Base-by-base conservation (phyloP, 106 monocot genomes). In the Vanilla planifolia region DNA sequence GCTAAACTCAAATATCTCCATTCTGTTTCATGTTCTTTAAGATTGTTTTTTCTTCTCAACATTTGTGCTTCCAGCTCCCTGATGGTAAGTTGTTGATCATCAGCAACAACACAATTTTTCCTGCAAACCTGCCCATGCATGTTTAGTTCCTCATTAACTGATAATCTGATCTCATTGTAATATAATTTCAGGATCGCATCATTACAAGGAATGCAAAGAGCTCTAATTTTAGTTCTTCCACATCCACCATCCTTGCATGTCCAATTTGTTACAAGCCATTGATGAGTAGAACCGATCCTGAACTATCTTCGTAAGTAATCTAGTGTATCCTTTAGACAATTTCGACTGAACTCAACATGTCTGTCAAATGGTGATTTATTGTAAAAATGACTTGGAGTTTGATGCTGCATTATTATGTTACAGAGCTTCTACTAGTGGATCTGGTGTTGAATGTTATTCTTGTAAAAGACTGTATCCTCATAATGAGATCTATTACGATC, bases 391-490 rank as follows among this genome's bases (percentile, higher is more conserved):
- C 15, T 28, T 10, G 39, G 48, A 20, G 2, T 20, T 10, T 10
- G 35, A 40, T 30, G 33, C 2, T 43, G 10, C 19, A 20, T 45
- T 15, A 24, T 59, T 43, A 65, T 73, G 0, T 70, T 22, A 13
- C 70, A 79, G 74, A 32, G 20, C 29, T 20, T 25, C 55, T 27
- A 48, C 33, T 32, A 27, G 13, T 47, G 64, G 44, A 7, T 39
- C 62, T 27, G 20, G 19, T 24, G 39, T 85, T 15, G 71, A 79
- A 45, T 93, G 93, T 40, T 40, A 37, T 41, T 69, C 62, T 40
- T 93, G 93, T 72, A 84, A 79, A 71, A 93, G 85, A 46, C 53
- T 36, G 16, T 93, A 85, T 66, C 21, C 13, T 29, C 61, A 63
- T 16, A 85, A 74, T 67, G 88, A 33, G 8, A 56, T 46, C 26